Evolutionary conservation across 2,329 filamentous ascomycete species (phyloP).

Genomic region (Cercospora zeina): DNA sequence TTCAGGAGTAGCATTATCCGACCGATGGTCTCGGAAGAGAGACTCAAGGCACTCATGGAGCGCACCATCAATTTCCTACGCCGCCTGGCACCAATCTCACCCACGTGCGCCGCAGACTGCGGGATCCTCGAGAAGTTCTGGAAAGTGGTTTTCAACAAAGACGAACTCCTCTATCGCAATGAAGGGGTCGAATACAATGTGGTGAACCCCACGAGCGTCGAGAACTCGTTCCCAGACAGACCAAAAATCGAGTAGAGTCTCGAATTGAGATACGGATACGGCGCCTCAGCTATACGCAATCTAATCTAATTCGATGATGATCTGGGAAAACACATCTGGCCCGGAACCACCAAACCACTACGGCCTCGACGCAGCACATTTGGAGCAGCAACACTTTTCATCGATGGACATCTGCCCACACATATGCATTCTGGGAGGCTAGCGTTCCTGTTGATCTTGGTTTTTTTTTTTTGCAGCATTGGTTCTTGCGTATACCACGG

Average conservation of each 20-base stretch:
- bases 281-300: background rate
- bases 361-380: background rate
- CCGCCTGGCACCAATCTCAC: slow-evolving; percentile 69
- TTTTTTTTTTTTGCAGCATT: slow-evolving; percentile 16
- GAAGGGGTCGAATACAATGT: slow-evolving; percentile 26
- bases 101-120: slow-evolving; percentile 71
- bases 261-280: background rate
- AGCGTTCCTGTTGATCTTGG: slow-evolving; percentile 7
- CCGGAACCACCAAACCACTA: background rate
- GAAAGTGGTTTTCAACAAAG: slow-evolving; percentile 37
- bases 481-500: slow-evolving; percentile 41
- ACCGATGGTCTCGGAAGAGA: slow-evolving; percentile 57
- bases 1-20: slow-evolving; percentile 61
- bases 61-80: slow-evolving; percentile 76
- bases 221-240: slow-evolving; percentile 29
- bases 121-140: slow-evolving; percentile 65
- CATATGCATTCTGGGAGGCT: slow-evolving; percentile 10
- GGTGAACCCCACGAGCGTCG: slow-evolving; percentile 27
- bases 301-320: background rate
- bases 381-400: background rate
- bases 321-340: background rate
- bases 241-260: background rate
- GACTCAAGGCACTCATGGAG: slow-evolving; percentile 62
- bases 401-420: background rate
- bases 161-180: slow-evolving; percentile 31